These are phyloP conservation scores for Podaxis sp. DNA, from an alignment of 768 basidiomycete genomes.

Conservation along the genomic window DNA sequence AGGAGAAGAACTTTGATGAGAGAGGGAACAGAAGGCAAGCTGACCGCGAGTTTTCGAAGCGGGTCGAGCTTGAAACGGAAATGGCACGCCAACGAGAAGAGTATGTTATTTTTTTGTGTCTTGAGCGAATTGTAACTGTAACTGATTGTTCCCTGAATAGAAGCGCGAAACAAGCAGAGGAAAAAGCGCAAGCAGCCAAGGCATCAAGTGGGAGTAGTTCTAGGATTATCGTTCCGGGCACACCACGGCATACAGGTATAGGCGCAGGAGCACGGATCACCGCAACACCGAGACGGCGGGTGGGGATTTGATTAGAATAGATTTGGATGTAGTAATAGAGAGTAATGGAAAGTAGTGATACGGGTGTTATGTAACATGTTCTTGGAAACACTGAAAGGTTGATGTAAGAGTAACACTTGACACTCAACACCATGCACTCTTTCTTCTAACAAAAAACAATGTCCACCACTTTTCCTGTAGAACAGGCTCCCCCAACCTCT, in stretches of 20 bases:
- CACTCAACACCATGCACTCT: background rate
- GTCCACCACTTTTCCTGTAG: conserved; percentile 1
- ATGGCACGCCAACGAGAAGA: conserved; percentile 83
- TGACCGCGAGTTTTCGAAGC: conserved; percentile 89
- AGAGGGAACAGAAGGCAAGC: conserved; percentile 72
- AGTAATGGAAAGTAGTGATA: background rate
- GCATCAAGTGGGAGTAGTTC: conserved; percentile 50
- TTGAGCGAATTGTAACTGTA: conserved; percentile 5
- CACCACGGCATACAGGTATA: conserved; percentile 69
- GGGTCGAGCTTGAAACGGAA: conserved; percentile 88
- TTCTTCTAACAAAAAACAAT: background rate
- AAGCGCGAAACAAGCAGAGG: conserved; percentile 52
- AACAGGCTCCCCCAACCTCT: conserved; percentile 16
- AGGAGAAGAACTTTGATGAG: conserved; percentile 97
- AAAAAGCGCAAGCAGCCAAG: conserved; percentile 59
- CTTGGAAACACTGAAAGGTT: background rate
- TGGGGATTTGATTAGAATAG: conserved; percentile 52
- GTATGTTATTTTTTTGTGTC: conserved; percentile 36
- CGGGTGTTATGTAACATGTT: conserved; percentile 12
- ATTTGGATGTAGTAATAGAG: conserved; percentile 8
- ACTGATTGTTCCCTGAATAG: background rate
- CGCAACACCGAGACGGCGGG: conserved; percentile 73
- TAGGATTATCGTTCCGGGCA: conserved; percentile 77
- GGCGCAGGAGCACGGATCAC: conserved; percentile 61
- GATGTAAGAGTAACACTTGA: background rate